phyloP scores from a whole-genome alignment of 805 yeast species.

The Isabelozyma pseudorhagii region DNA sequence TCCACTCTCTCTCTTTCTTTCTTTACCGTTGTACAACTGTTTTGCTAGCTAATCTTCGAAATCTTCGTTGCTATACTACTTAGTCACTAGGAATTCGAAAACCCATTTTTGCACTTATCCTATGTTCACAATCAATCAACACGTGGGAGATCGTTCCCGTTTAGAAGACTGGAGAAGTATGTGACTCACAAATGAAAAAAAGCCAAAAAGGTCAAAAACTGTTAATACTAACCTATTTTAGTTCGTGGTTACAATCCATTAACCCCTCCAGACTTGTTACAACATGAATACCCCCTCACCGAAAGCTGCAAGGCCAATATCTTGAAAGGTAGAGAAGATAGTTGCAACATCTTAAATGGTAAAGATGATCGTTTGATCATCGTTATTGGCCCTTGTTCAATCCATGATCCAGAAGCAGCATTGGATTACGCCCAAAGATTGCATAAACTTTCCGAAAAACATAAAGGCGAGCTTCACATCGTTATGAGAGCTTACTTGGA shows the following conservation, averaged over 20 bases:
- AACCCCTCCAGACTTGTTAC: slow-evolving; percentile 91
- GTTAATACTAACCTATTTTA: slow-evolving; percentile 15
- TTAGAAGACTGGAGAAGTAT: slow-evolving; percentile 52
- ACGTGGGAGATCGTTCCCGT: slow-evolving; percentile 79
- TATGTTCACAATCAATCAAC: slow-evolving; percentile 83
- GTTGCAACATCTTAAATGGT: slow-evolving; percentile 72
- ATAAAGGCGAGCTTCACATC: slow-evolving; percentile 73
- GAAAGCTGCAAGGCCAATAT: slow-evolving; percentile 60
- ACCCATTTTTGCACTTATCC: neutral
- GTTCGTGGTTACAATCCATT: slow-evolving; percentile 87
- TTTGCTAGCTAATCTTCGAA: too few relatives aligned
- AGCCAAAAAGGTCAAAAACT: neutral
- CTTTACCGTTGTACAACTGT: neutral
- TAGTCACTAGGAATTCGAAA: too few relatives aligned
- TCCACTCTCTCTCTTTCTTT: neutral
- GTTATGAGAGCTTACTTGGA: slow-evolving; percentile 98
- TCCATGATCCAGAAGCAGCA: slow-evolving; percentile 93
- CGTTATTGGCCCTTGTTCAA: slow-evolving; percentile 95
- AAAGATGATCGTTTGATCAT: slow-evolving; percentile 83
- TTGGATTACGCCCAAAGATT: slow-evolving; percentile 78
- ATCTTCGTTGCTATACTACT: too few relatives aligned
- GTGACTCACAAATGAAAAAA: slow-evolving; percentile 12
- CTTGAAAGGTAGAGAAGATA: slow-evolving; percentile 70
- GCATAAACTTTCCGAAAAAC: slow-evolving; percentile 52
- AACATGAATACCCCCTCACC: slow-evolving; percentile 76